Conservation (phyloP, 2,329 filamentous ascomycete genomes). For the Trichophyton equinum region DNA sequence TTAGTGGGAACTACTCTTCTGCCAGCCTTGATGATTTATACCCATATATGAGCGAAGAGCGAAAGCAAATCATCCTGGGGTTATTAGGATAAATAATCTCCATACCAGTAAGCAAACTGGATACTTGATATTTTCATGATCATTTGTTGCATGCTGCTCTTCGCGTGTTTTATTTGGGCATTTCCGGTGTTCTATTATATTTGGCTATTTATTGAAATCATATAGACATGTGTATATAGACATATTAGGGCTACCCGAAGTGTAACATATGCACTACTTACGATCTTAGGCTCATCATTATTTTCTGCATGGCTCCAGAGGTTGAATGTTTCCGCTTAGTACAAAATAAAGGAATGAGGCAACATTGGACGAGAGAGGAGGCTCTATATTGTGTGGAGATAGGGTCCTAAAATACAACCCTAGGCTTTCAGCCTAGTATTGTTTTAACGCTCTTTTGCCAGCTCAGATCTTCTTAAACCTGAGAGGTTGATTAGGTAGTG, state of each 20-base stretch:
- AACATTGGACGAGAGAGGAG: no score
- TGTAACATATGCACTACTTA: no score
- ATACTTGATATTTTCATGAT: not conserved
- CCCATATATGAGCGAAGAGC: not conserved
- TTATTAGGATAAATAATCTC: not conserved
- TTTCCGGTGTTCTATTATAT: not conserved
- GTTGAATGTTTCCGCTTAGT: no score
- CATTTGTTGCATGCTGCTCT: not conserved
- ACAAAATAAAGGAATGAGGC: no score
- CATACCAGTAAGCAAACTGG: not conserved
- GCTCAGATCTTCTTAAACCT: not conserved
- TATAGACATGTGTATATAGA: not conserved
- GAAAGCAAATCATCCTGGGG: not conserved
- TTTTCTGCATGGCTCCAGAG: no score
- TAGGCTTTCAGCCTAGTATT: no score
- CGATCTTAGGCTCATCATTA: no score
- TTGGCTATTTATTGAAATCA: not conserved
- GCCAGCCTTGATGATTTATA: not conserved
- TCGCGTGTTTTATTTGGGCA: not conserved
- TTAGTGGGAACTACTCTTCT: not conserved
- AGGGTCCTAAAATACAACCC: no score
- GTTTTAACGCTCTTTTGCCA: not conserved
- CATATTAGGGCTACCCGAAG: no score
- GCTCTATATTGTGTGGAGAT: no score
- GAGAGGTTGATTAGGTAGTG: conserved; percentile 9